These are phyloP conservation scores for Syncephalis plumigaleata DNA, from an alignment of 371 early-diverging fungal species.

Conservation along the genomic window DNA sequence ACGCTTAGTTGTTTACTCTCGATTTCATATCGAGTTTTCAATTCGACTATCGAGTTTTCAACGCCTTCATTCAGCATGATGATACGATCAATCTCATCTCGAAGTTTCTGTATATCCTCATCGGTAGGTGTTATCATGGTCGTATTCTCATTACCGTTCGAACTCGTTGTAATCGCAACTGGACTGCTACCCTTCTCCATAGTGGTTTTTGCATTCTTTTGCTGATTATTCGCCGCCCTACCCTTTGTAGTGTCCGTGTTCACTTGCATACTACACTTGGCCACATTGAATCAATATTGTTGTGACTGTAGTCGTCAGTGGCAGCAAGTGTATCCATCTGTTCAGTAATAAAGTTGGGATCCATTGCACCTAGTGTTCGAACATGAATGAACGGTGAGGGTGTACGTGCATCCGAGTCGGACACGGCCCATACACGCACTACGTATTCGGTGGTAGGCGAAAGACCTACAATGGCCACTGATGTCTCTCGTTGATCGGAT, in stretches of 20 bases:
- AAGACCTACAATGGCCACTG: conserved; percentile 21
- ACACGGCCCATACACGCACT: conserved; percentile 24
- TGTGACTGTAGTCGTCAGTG: neutral
- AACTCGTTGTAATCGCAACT: too few species aligned
- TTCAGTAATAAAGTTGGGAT: neutral
- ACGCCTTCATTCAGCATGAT: too few species aligned
- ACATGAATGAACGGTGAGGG: conserved; percentile 1
- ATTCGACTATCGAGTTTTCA: too few species aligned
- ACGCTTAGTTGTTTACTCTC: neutral
- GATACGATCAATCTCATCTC: too few species aligned
- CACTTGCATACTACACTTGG: neutral
- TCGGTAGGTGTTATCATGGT: neutral
- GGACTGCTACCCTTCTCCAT: neutral
- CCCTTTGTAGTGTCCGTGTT: too few species aligned
- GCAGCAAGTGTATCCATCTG: neutral
- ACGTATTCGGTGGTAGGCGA: conserved; percentile 17
- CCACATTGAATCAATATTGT: neutral
- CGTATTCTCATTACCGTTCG: too few species aligned
- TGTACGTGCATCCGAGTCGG: conserved; percentile 8
- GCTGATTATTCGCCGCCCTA: too few species aligned
- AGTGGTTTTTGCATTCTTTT: neutral
- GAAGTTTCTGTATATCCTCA: too few species aligned
- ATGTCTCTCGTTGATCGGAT: conserved; percentile 19
- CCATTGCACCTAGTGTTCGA: neutral
- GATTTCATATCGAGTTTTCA: neutral